phyloP scores from a whole-genome alignment of 352 stramenopile species.

The Phytophthora idaei region DNA sequence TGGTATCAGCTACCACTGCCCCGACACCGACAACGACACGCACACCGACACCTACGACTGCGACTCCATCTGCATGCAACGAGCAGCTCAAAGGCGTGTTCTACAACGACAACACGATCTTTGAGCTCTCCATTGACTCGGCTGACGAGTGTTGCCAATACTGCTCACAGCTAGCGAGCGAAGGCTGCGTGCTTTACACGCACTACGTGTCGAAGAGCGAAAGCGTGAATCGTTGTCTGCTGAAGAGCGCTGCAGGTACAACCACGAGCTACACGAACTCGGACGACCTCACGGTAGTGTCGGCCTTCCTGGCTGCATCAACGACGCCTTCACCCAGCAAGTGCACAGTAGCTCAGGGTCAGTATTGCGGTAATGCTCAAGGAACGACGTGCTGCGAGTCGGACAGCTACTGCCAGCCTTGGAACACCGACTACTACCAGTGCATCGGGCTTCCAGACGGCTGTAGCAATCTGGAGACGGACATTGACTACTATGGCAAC shows the following conservation, averaged over 20 bases:
- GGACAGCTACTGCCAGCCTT: conserved; percentile 52
- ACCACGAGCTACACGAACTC: conserved; percentile 29
- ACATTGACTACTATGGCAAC: conserved; percentile 57
- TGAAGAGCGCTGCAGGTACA: conserved; percentile 28
- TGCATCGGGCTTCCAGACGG: conserved; percentile 43
- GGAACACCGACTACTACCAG: conserved; percentile 62
- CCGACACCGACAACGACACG: conserved; percentile 19
- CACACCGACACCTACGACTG: conserved; percentile 18
- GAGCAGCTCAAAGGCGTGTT: conserved; percentile 28
- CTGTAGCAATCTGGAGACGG: conserved; percentile 45
- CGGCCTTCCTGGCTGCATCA: conserved; percentile 23
- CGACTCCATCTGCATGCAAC: conserved; percentile 13
- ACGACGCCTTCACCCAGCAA: conserved; percentile 16
- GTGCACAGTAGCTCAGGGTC: conserved; percentile 32
- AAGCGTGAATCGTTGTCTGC: conserved; percentile 25
- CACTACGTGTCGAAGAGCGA: conserved; percentile 32
- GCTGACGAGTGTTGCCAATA: conserved; percentile 31
- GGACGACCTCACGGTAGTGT: conserved; percentile 29
- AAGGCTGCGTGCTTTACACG: conserved; percentile 34
- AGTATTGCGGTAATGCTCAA: conserved; percentile 52
- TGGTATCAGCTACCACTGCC: conserved; percentile 8
- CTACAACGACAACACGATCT: conserved; percentile 35
- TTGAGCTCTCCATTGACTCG: conserved; percentile 31
- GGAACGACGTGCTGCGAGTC: conserved; percentile 42
- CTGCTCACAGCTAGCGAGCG: conserved; percentile 22